A percentile compares a stretch with the other conserved stretches of the same genome.
These are phyloP conservation scores for Blumeriella jaapii DNA, from an alignment of 2,329 filamentous ascomycete species.

Conservation along the genomic window DNA sequence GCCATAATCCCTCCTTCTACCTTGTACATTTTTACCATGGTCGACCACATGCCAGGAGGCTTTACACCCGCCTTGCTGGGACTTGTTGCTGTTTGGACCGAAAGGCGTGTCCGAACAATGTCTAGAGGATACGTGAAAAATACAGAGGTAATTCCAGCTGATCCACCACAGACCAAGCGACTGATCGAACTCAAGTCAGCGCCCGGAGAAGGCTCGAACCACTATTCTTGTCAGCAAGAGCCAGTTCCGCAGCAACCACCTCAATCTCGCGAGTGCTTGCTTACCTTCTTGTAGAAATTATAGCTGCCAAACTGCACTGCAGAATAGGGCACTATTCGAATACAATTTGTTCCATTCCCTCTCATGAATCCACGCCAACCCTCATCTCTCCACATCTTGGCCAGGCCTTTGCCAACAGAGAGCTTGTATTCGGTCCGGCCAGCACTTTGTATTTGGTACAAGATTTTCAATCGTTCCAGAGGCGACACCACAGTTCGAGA, in stretches of 20 bases:
- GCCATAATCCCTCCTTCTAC: conserved; percentile 76
- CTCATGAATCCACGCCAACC: conserved; percentile 97
- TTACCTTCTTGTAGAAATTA: conserved; percentile 88
- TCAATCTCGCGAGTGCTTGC: conserved; percentile 24
- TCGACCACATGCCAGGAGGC: conserved; percentile 86
- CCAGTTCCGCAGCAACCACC: not conserved
- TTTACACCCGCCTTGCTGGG: conserved; percentile 51
- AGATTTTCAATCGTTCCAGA: conserved; percentile 88
- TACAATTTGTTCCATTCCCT: conserved; percentile 96
- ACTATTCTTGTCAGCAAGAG: conserved; percentile 30
- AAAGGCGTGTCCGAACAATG: conserved; percentile 89
- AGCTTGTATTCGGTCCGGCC: conserved; percentile 89
- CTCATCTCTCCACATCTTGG: conserved; percentile 95
- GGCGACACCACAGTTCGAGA: conserved; percentile 95
- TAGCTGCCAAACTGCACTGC: conserved; percentile 98
- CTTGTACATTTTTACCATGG: conserved; percentile 74
- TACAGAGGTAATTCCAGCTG: conserved; percentile 91
- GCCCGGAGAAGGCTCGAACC: conserved; percentile 68
- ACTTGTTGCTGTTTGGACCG: conserved; percentile 88
- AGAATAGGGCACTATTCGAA: conserved; percentile 95
- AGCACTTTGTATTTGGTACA: conserved; percentile 91
- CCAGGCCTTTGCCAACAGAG: conserved; percentile 76
- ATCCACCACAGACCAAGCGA: conserved; percentile 78
- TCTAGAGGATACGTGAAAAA: conserved; percentile 92
- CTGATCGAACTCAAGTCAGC: conserved; percentile 61